Evolutionary conservation across 2,329 filamentous ascomycete species (phyloP).

Genomic region (Waltergamsia citrina): DNA sequence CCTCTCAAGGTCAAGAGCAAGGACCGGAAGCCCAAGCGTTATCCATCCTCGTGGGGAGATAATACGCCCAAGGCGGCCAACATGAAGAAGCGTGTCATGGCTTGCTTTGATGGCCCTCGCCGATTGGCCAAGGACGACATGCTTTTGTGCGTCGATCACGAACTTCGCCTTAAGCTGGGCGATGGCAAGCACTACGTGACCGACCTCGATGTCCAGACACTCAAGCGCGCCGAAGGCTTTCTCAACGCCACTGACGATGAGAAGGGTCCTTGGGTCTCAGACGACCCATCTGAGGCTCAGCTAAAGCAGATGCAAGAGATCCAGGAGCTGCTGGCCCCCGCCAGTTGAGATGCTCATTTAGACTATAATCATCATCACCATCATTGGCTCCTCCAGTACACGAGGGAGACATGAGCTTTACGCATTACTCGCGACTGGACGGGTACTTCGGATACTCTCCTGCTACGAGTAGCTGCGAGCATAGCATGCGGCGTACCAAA

Average conservation of each 20-base stretch:
- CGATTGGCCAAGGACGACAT: constrained; percentile 96
- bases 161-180: constrained; percentile 75
- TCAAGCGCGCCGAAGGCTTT: constrained; percentile 81
- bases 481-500: constrained; percentile 1
- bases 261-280: constrained; percentile 74
- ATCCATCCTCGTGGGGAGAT: constrained; percentile 89
- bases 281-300: constrained; percentile 57
- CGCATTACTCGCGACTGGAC: too few species aligned
- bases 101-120: constrained; percentile 80
- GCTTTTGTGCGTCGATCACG: constrained; percentile 93
- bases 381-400: neutral
- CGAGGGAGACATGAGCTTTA: too few species aligned
- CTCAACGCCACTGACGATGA: constrained; percentile 73
- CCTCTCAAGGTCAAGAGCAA: constrained; percentile 45
- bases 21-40: constrained; percentile 68
- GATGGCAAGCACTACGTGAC: constrained; percentile 77
- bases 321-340: neutral
- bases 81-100: constrained; percentile 94
- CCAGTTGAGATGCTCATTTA: neutral
- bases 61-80: constrained; percentile 80
- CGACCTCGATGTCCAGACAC: constrained; percentile 83
- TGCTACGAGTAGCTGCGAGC: too few species aligned
- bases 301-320: constrained; percentile 39
- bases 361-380: neutral
- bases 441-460: too few species aligned